phyloP scores from a whole-genome alignment of 768 basidiomycete species.

The Xerocomellus dryophilus region DNA sequence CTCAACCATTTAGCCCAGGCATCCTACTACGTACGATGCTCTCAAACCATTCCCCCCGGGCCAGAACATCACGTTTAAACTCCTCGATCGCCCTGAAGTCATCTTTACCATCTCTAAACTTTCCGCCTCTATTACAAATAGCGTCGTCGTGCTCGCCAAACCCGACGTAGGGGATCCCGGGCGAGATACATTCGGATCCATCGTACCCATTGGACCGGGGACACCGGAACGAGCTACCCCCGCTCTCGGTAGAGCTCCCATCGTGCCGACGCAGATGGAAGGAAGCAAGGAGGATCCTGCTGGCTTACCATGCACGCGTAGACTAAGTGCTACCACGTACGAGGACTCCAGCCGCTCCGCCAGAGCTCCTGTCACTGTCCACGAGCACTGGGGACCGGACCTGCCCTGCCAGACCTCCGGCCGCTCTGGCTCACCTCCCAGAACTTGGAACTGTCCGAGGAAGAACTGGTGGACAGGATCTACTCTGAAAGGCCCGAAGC shows the following conservation, averaged over 20 bases:
- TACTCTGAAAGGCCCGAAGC: neutral
- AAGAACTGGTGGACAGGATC: neutral
- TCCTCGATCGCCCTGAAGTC: neutral
- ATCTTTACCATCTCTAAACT: neutral
- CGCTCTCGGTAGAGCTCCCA: too few relatives aligned
- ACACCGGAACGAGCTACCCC: too few relatives aligned
- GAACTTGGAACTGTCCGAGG: neutral
- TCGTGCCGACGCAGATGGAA: too few relatives aligned
- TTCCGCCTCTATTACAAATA: neutral
- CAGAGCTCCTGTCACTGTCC: too few relatives aligned
- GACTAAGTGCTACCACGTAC: too few relatives aligned
- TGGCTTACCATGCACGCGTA: too few relatives aligned
- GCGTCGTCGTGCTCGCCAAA: conserved; percentile 3
- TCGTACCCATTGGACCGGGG: neutral
- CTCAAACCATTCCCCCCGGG: neutral
- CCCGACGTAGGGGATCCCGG: neutral
- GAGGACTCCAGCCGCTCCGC: too few relatives aligned
- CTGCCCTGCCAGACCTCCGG: too few relatives aligned
- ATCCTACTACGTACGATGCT: neutral
- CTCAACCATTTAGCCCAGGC: neutral
- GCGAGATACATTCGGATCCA: neutral
- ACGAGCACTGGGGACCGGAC: too few relatives aligned
- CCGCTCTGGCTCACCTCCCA: too few relatives aligned
- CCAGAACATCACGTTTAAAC: neutral
- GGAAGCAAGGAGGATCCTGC: too few relatives aligned